Evolutionary conservation across 805 yeast genomes (phyloP), one percentile per base, ranked within the genome.

Genomic region (Grigorovia transvaalensis): DNA sequence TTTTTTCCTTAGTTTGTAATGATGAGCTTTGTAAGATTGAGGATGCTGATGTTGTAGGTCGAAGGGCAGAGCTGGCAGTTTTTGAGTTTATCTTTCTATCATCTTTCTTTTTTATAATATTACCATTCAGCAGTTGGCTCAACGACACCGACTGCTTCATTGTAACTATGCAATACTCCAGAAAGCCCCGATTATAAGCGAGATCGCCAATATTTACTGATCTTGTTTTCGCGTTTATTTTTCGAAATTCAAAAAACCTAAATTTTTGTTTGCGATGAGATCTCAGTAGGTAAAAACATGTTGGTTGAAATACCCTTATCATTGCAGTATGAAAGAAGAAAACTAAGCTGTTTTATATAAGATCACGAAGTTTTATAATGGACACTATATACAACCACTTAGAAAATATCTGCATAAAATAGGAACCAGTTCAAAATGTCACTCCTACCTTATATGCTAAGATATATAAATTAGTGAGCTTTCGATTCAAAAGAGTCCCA

Each of bases 41-140:
- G 1, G 46, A 17, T 20, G 43, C 46, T 30, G 42, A 23, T 9
- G 45, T 30, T 18, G 43, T 15, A 19, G n/a, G 12, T 15, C 17
- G 13, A 29, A 23, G 27, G 6, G 27, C 27, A 23, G 27, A 23
- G 27, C 27, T 23, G 27, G 27, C 27, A 23, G 9, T 19, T 13
- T 27, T 19, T 19, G 35, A 13, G 5, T 11, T 40, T 33, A 20
- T 43, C 20, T 43, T 47, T n/a, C 7, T 23, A 9, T 33, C 38
- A 5, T 35, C 18, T 17, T 47, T 19, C 17, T 45, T 50, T 18
- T 50, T 48, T 20, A 47, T 51, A 6, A 53, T 33, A 41, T 59
- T 54, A 20, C 64, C 64, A 55, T 56, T 53, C 50, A 60, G 51
- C 23, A 60, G 23, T 30, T 53, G 53, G 20, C 54, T 52, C 49